Base-by-base conservation (phyloP, 2,329 filamentous ascomycete species). In the Mycocentrospora acerina region DNA sequence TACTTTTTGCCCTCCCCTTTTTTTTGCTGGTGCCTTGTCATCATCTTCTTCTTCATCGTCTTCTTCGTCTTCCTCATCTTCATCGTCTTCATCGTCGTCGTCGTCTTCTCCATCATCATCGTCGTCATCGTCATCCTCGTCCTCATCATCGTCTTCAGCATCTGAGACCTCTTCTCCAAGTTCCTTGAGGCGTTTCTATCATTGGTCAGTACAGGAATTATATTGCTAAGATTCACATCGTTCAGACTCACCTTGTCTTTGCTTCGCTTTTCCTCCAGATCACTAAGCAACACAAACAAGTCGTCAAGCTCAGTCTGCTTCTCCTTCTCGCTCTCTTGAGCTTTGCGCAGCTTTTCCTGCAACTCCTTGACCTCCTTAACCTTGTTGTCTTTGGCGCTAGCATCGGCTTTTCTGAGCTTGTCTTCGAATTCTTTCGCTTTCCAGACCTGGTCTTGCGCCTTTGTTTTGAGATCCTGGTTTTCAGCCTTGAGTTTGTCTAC, bases 301-400 rank as follows among this genome's bases (percentile, higher is more conserved):
- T 73, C 71, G 42, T 76, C 72, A 24, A 77, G 41, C 49, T 75
- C 72, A 34, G 67, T 64, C 48, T 73, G 62, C 36, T 72, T 72
- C 46, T 67, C 66, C 44, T 69, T 66, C 35, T 63, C 59, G 4
- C 48, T 56, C 24, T 62, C 57, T 18, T 67, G 59, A 1, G 59
- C 54, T 33, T 59, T 62, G 3, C 46, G 66, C 42, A 71, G 55
- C 51, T 74, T 75, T 16, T 76, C 65, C 35, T 75, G 71, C 14
- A 70, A 66, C 14, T 76, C 73, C 28, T 71, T 72, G 26, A 70
- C 51, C 25, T 54, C 46, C 9, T 54, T 53, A 1, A 37, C 46
- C 13, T 35, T 52, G 12, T 25, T 22, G 25, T 47, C 40, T 18
- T 37, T 49, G 1, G 37, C 30, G 4, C 30, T 24, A 7, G 19